Base-by-base conservation (phyloP, 495 filamentous ascomycete genomes). In the Glutinoglossum americanum region DNA sequence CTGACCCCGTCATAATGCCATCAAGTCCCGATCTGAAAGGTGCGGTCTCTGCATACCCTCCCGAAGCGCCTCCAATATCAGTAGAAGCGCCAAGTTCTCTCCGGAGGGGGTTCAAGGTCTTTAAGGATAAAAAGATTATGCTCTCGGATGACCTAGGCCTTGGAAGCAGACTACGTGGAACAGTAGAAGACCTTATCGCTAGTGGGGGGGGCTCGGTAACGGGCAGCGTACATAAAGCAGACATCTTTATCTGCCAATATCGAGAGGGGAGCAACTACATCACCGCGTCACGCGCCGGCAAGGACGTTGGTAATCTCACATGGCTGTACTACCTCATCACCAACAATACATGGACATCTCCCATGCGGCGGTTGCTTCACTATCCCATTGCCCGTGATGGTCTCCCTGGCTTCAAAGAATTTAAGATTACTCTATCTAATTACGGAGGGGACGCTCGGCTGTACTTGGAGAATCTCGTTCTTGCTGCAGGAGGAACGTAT, bases 241-340 rank as follows among this genome's bases (percentile, higher is more conserved):
- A 89, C 62, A 85, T 84, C 62, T 83, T 89, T 63, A 74, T 99
- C 35, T 92, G 92, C 63, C 83, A 86, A 25, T 95, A 82, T 65
- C 83, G 93, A 51, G 85, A 92, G 35, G 88, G 88, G 3, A 63
- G 74, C 21, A 76, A 89, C 45, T 99, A 94, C 65, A 67, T 84
- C 41, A 73, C 76, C 21, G 89, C 92, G 2, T 81, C 87, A 2
- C 78, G 81, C 58, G 67, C 73, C 33, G 76, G 80, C 23, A 92
- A 90, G 60, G 80, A 86, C 41, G 87, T 97, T 51, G 92, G 89
- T 9, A 97, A 89, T 67, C 74, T 97, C 19, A 79, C 87, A 3
- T 99, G 92, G 92, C 71, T 99, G 0, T 97, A 92, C 64, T 78
- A 90, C 68, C 68, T 97, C 35, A 92, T 97, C 65, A 87, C 84